phyloP scores from a whole-genome alignment of 768 basidiomycete genomes.

The Collybia mongolica region DNA sequence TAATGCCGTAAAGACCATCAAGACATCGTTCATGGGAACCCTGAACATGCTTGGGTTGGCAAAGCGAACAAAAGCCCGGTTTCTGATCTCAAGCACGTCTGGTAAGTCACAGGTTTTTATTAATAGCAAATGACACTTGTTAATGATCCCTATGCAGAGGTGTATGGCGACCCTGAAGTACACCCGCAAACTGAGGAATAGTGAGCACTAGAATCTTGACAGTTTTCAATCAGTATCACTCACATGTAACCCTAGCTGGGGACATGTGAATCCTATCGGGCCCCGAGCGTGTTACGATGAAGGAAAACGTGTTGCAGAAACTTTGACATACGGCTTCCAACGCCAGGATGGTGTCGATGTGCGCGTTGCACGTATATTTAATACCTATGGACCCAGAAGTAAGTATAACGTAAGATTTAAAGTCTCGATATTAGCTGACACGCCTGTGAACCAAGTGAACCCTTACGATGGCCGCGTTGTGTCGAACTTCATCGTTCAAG shows the following conservation, averaged over 20 bases:
- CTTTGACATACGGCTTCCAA: slow-evolving; percentile 94
- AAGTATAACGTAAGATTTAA: slow-evolving; percentile 19
- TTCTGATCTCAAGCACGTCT: slow-evolving; percentile 94
- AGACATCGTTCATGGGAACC: slow-evolving; percentile 98
- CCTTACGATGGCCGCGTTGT: slow-evolving; percentile 97
- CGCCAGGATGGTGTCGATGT: slow-evolving; percentile 95
- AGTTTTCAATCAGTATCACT: neutral
- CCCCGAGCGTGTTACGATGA: slow-evolving; percentile 99
- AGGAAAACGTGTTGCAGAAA: slow-evolving; percentile 98
- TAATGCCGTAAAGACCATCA: slow-evolving; percentile 97
- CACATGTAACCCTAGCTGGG: slow-evolving; percentile 62
- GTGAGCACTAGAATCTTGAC: slow-evolving; percentile 42
- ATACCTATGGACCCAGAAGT: slow-evolving; percentile 91
- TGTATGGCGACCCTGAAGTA: slow-evolving; percentile 97
- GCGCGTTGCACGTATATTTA: slow-evolving; percentile 97
- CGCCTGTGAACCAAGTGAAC: slow-evolving; percentile 63
- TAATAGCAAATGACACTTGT: slow-evolving; percentile 4
- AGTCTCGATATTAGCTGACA: slow-evolving; percentile 14
- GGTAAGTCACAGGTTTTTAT: slow-evolving; percentile 47
- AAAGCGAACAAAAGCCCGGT: slow-evolving; percentile 95
- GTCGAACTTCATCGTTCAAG: slow-evolving; percentile 98
- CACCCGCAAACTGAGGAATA: slow-evolving; percentile 97
- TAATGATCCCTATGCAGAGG: slow-evolving; percentile 52
- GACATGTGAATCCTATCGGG: slow-evolving; percentile 97
- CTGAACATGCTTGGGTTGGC: slow-evolving; percentile 98